phyloP scores from a whole-genome alignment of 2,329 filamentous ascomycete species.

The Ambrosiella beaveri region DNA sequence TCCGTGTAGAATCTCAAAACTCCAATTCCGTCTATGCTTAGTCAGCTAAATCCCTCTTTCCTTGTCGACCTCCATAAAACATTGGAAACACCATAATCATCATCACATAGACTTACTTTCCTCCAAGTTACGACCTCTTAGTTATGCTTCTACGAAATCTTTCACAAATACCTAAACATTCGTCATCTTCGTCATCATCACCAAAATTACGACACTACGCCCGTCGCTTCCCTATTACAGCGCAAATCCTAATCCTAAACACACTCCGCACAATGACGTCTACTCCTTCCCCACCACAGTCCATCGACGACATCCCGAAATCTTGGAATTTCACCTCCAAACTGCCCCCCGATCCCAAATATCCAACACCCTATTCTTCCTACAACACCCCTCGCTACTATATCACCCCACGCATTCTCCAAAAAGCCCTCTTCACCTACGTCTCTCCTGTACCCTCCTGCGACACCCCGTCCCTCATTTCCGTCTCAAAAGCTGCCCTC shows the following conservation, averaged over 20 bases:
- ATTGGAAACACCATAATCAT: too few species aligned
- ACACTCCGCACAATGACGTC: slow-evolving; percentile 1
- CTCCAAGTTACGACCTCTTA: neutral
- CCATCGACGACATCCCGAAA: slow-evolving; percentile 41
- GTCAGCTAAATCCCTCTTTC: too few species aligned
- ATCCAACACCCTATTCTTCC: slow-evolving; percentile 64
- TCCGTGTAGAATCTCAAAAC: too few species aligned
- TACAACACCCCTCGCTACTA: slow-evolving; percentile 63
- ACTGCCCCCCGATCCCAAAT: slow-evolving; percentile 59
- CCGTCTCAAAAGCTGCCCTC: slow-evolving; percentile 62
- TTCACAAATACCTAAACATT: neutral
- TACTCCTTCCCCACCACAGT: slow-evolving; percentile 9
- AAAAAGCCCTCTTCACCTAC: slow-evolving; percentile 73
- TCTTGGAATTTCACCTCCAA: slow-evolving; percentile 47
- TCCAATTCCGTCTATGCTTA: too few species aligned
- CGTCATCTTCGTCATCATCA: neutral
- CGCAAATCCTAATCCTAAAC: slow-evolving; percentile 1
- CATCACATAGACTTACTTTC: neutral
- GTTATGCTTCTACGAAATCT: neutral
- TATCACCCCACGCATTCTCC: slow-evolving; percentile 68
- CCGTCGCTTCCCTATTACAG: neutral
- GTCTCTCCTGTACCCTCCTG: slow-evolving; percentile 59
- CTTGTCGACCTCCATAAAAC: too few species aligned
- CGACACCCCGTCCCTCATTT: slow-evolving; percentile 58
- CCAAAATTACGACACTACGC: neutral